Evolutionary conservation across 2,329 filamentous ascomycete species (phyloP).

Genomic region (Dactylonectria macrodidyma): DNA sequence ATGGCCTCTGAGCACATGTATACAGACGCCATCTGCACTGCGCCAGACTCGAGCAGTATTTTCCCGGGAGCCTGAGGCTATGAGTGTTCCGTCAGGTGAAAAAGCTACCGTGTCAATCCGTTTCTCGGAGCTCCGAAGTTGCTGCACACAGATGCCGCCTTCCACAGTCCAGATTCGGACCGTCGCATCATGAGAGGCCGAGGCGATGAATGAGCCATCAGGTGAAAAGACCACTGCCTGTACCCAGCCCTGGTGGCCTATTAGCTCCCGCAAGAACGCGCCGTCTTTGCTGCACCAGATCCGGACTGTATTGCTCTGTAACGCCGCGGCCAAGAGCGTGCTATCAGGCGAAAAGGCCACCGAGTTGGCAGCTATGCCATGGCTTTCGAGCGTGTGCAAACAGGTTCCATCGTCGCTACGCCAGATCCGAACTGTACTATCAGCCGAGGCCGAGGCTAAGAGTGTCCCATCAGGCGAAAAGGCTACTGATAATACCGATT

Average conservation of each 20-base stretch:
- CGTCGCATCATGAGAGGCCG: too few relatives aligned
- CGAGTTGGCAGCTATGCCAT: too few relatives aligned
- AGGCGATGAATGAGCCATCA: too few relatives aligned
- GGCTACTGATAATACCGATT: not conserved
- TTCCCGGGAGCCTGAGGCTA: too few relatives aligned
- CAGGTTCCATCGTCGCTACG: not conserved
- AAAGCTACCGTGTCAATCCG: too few relatives aligned
- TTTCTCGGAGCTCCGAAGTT: too few relatives aligned
- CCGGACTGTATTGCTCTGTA: not conserved
- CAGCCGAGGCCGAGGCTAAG: not conserved
- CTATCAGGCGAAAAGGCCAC: constrained; percentile 11
- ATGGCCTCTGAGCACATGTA: not conserved
- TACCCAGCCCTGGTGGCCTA: not conserved
- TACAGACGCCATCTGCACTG: not conserved
- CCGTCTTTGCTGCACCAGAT: too few relatives aligned
- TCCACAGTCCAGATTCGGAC: too few relatives aligned
- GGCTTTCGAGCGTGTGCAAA: not conserved
- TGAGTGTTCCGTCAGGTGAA: too few relatives aligned
- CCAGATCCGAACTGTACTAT: not conserved
- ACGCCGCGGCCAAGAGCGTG: not conserved
- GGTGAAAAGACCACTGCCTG: not conserved
- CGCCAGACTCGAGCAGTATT: too few relatives aligned
- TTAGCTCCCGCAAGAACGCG: too few relatives aligned
- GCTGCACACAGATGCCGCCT: too few relatives aligned
- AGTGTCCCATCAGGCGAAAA: not conserved